Evolutionary conservation across 208 protist genomes (phyloP).

Genomic region (Phytomonas francai): DNA sequence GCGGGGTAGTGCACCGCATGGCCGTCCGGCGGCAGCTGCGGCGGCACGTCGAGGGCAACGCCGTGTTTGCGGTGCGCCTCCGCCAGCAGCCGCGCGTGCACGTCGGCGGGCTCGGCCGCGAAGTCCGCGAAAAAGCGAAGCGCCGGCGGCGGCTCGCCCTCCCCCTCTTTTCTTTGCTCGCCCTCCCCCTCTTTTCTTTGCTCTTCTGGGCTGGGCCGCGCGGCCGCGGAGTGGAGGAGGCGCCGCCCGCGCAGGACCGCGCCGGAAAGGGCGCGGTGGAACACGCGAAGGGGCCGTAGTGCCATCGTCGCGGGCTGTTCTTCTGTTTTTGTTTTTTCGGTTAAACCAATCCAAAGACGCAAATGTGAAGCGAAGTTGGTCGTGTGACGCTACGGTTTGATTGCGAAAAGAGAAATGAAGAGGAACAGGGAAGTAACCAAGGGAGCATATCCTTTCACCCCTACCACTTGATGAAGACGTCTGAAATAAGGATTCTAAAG

Average conservation of each 20-base stretch:
- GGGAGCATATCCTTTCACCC: no score
- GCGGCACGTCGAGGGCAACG: slow-evolving; percentile 62
- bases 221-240: slow-evolving; percentile 1
- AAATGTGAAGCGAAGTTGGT: no score
- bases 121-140: slow-evolving; percentile 23
- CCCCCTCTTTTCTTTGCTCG: not conserved
- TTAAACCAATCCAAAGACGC: no score
- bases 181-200: not conserved
- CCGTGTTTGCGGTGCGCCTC: slow-evolving; percentile 76
- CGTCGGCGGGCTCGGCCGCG: slow-evolving; percentile 17
- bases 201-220: not conserved
- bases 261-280: not conserved
- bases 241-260: not conserved
- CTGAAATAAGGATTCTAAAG: slow-evolving; percentile 1
- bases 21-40: slow-evolving; percentile 49
- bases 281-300: no score
- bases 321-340: no score
- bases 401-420: no score
- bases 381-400: no score
- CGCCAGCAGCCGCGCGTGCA: slow-evolving; percentile 37
- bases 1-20: slow-evolving; percentile 22
- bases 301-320: no score
- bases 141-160: not conserved
- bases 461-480: no score
- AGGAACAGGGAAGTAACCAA: no score